A percentile compares a stretch with the other conserved stretches of the same genome.
Evolutionary conservation across 1,139 yeast species (phyloP).

Genomic region (Blastobotrys persicus): DNA sequence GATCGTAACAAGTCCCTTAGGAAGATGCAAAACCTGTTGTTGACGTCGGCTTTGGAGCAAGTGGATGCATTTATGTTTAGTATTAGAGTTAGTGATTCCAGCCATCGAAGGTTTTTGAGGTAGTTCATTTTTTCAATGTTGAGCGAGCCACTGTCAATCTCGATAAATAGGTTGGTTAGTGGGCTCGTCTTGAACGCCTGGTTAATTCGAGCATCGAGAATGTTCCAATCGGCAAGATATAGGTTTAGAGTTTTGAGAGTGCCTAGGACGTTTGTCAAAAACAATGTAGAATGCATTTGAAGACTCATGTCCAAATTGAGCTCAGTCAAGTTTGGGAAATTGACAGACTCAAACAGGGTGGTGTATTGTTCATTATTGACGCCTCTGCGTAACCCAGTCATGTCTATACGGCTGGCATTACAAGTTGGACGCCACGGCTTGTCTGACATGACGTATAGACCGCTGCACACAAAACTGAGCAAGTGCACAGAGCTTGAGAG

Average conservation of each 20-base stretch:
- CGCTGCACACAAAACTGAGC: not conserved
- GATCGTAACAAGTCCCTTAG: not conserved
- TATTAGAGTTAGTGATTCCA: not conserved
- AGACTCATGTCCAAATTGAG: not conserved
- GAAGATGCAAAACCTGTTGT: not conserved
- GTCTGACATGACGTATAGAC: not conserved
- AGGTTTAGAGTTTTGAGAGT: not conserved
- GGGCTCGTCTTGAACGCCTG: not conserved
- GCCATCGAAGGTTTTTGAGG: not conserved
- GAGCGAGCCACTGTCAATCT: not conserved
- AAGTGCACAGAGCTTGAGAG: not conserved
- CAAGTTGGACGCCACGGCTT: not conserved
- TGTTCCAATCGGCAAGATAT: not conserved
- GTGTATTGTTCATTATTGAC: not conserved
- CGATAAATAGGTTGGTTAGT: not conserved
- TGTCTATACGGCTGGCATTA: not conserved
- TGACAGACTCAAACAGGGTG: not conserved
- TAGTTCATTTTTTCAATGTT: not conserved
- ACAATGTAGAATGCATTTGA: not conserved
- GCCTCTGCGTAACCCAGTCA: not conserved
- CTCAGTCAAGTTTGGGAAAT: not conserved
- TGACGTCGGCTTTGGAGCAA: not conserved
- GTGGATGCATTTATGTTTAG: not conserved
- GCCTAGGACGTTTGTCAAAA: not conserved
- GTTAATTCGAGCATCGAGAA: not conserved